Base-by-base conservation (phyloP, 306 rosid species). In the Rosa chinensis region DNA sequence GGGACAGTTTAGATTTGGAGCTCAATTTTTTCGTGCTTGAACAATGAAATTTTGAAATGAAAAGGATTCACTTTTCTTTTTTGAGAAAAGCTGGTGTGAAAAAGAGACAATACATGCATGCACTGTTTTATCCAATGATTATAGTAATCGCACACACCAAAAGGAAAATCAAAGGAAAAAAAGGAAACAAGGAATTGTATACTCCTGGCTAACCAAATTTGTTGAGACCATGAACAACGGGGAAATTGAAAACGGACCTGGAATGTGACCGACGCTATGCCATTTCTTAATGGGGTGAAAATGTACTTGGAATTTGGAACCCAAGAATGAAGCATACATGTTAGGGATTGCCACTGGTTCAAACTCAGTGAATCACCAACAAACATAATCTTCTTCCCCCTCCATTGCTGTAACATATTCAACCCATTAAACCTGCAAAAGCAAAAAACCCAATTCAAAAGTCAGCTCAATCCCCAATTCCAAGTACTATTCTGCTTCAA, bases 331-430 rank as follows among this genome's bases (percentile, higher is more conserved):
- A 95, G 59, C 98, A 95, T 87, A 88, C 99, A 95, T 1, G 97
- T 84, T 72, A 95, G 72, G 23, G 99, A 95, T 39, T 87, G 87
- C 86, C 93, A 95, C 79, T 95, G 99, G 77, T 95, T 95, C 78
- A 85, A 76, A 74, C 99, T 92, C 90, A 92, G 76, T 1, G 99
- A 95, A 47, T 95, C 99, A 18, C 99, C 99, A 14, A 95, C 98
- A 66, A 92, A 95, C 99, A 92, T 95, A 4, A 95, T 89, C 91
- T 90, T 95, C 88, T 95, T 92, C 73, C 98, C 99, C n/a, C 83
- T 91, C 89, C 93, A 86, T 80, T 72, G 85, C 81, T 85, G 85
- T 83, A 92, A 48, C 62, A 95, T 90, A 45, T 64, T 28, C 88
- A 86, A 39, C 77, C 96, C 98, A 79, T 92, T 90, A 80, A 95